These are phyloP conservation scores for Ceratocystis ficicola DNA, from an alignment of 2,329 filamentous ascomycete species.

Conservation along the genomic window DNA sequence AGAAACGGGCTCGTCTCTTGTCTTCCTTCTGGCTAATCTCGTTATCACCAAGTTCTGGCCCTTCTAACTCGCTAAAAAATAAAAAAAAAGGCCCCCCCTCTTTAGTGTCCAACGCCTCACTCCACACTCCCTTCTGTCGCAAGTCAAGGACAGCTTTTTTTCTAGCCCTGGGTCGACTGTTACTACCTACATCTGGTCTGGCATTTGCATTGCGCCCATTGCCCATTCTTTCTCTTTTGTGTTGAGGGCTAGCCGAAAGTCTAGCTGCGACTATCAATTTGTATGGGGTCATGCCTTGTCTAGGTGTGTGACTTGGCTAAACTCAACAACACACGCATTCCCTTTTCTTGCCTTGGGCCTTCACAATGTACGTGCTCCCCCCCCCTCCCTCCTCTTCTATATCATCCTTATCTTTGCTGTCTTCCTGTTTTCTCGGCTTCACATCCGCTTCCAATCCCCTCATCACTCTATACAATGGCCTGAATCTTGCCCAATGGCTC, in stretches of 20 bases:
- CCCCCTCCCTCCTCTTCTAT: neutral
- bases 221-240: neutral
- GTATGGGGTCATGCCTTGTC: conserved; percentile 16
- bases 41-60: neutral
- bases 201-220: neutral
- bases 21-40: neutral
- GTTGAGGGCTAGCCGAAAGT: conserved; percentile 4
- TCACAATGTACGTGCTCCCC: neutral
- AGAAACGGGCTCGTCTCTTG: neutral
- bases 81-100: neutral
- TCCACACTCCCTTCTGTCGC: neutral
- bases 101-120: neutral
- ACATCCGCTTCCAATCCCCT: neutral
- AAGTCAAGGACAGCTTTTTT: neutral
- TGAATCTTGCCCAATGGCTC: neutral
- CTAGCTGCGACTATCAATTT: conserved; percentile 1
- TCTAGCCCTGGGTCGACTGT: neutral
- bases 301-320: conserved; percentile 19
- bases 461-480: neutral
- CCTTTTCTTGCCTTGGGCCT: neutral
- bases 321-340: neutral
- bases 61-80: neutral
- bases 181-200: too few relatives aligned
- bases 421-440: neutral
- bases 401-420: neutral